A percentile compares a stretch with the other conserved stretches of the same genome.
phyloP scores from a whole-genome alignment of 352 stramenopile species.

The Phytophthora aleatoria region DNA sequence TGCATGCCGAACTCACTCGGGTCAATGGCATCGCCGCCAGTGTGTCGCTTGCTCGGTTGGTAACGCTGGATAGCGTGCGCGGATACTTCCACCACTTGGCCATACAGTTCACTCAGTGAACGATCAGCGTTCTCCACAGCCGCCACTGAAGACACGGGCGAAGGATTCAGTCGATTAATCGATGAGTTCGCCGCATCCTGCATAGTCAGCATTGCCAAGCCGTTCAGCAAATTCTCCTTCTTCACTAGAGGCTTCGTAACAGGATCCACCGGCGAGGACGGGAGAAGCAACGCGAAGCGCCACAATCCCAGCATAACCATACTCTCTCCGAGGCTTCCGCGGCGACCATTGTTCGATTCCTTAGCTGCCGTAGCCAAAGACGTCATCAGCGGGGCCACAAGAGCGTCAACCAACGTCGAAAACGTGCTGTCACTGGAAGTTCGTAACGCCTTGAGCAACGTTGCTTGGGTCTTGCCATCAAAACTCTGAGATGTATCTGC shows the following conservation, averaged over 20 bases:
- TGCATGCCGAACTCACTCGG: constrained; percentile 26
- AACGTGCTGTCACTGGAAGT: constrained; percentile 47
- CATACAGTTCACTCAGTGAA: constrained; percentile 26
- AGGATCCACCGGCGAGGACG: constrained; percentile 95
- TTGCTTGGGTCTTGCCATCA: constrained; percentile 17
- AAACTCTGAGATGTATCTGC: constrained; percentile 18
- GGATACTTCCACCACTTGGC: constrained; percentile 37
- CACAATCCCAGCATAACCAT: constrained; percentile 94
- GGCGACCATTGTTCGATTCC: constrained; percentile 1
- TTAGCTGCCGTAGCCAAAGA: constrained; percentile 26
- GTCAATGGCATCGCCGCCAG: constrained; percentile 20
- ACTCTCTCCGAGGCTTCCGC: constrained; percentile 55
- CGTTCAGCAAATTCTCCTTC: constrained; percentile 90
- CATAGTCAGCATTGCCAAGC: constrained; percentile 77
- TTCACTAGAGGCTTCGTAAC: constrained; percentile 94
- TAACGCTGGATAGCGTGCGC: constrained; percentile 62
- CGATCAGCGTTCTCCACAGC: constrained; percentile 13
- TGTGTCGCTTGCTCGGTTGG: constrained; percentile 22
- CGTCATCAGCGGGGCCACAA: constrained; percentile 43
- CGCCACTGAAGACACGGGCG: constrained; percentile 33
- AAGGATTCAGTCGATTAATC: constrained; percentile 60
- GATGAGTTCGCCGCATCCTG: constrained; percentile 62
- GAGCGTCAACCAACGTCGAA: constrained; percentile 37
- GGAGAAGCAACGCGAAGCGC: constrained; percentile 92
- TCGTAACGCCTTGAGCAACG: constrained; percentile 38